phyloP scores from a whole-genome alignment of 805 yeast species.

The Komagataella ulmi region DNA sequence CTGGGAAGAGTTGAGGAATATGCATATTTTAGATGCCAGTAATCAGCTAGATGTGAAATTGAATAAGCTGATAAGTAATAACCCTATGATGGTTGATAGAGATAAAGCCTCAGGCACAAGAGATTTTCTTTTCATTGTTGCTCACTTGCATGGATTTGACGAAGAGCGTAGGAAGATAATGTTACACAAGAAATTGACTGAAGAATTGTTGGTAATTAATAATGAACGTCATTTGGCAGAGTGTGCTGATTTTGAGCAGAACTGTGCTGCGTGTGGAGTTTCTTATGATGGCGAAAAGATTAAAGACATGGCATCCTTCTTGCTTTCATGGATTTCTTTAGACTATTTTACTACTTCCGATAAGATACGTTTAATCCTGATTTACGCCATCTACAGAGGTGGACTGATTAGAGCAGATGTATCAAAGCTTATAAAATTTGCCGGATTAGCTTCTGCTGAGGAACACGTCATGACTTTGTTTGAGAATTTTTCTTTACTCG shows the following conservation, averaged over 20 bases:
- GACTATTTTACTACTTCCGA: conserved; percentile 42
- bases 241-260: conserved; percentile 78
- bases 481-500: conserved; percentile 34
- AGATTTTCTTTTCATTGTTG: conserved; percentile 66
- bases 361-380: conserved; percentile 58
- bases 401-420: conserved; percentile 70
- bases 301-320: conserved; percentile 41
- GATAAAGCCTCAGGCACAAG: conserved; percentile 49
- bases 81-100: conserved; percentile 65
- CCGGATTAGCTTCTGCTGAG: conserved; percentile 23
- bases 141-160: conserved; percentile 54
- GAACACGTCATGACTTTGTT: conserved; percentile 39
- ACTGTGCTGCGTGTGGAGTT: conserved; percentile 59
- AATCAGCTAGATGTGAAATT: conserved; percentile 46
- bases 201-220: conserved; percentile 49
- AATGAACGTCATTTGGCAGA: conserved; percentile 46
- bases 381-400: conserved; percentile 72
- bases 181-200: conserved; percentile 47
- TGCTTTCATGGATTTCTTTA: conserved; percentile 40
- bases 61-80: conserved; percentile 52
- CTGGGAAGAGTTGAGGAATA: conserved; percentile 60
- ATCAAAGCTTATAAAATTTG: conserved; percentile 50
- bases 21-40: conserved; percentile 64
- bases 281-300: conserved; percentile 54
- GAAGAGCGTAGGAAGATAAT: conserved; percentile 38